Evolutionary conservation across 2,329 filamentous ascomycete species (phyloP).

Genomic region (Amauroascus niger): DNA sequence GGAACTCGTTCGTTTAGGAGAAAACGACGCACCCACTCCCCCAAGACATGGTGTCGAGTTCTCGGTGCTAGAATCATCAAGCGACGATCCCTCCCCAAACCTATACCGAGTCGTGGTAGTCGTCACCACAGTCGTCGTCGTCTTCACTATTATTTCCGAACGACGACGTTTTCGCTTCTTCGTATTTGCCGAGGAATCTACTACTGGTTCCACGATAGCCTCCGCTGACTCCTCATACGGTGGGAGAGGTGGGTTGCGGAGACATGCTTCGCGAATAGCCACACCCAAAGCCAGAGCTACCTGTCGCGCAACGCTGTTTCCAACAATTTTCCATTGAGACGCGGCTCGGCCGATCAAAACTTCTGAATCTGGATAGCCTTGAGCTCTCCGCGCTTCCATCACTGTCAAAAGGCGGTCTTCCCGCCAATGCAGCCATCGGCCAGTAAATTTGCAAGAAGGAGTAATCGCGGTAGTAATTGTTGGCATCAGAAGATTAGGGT

Average conservation of each 20-base stretch:
- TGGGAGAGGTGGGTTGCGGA: slow-evolving; percentile 4
- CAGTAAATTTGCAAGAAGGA: slow-evolving; percentile 47
- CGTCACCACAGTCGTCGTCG: slow-evolving; percentile 4
- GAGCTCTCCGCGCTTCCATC: slow-evolving; percentile 58
- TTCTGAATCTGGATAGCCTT: slow-evolving; percentile 62
- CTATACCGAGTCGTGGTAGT: slow-evolving; percentile 7
- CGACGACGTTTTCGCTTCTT: slow-evolving; percentile 1
- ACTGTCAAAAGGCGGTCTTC: slow-evolving; percentile 54
- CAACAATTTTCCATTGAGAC: slow-evolving; percentile 57
- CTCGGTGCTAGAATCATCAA: not conserved
- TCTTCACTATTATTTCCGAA: slow-evolving; percentile 5
- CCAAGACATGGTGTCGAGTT: not conserved
- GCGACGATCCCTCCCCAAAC: not conserved
- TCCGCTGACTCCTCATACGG: not conserved
- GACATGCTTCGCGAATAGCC: slow-evolving; percentile 51
- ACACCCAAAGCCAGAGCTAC: slow-evolving; percentile 59
- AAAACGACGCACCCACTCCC: not conserved
- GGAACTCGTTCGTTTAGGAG: not conserved
- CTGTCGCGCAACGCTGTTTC: slow-evolving; percentile 65
- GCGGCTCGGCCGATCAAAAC: slow-evolving; percentile 51
- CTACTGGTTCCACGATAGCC: not conserved
- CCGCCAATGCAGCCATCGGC: slow-evolving; percentile 54
- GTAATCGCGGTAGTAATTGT: slow-evolving; percentile 52
- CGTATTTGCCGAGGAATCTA: not conserved
- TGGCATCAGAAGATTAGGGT: slow-evolving; percentile 45